Base-by-base conservation (phyloP, 1,139 yeast species). In the Blastobotrys capitulatus region DNA sequence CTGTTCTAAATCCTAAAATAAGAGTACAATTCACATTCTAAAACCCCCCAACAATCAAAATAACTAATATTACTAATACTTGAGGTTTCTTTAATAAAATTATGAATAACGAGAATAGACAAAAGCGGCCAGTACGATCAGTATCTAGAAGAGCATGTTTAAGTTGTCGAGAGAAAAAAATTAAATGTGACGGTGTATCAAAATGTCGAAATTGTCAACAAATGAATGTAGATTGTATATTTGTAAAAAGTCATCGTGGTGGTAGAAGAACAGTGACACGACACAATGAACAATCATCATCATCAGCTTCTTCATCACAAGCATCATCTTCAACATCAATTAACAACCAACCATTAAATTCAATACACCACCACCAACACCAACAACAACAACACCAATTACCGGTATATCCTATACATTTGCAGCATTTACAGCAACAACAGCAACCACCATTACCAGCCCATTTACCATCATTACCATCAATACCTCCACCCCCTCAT, bases 101-200 rank as follows among this genome's bases (percentile, higher is more conserved):
- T n/a, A 38, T 19, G 27, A 38, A 26, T 38, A n/a, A 20, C 26
- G 27, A 38, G 8, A 18, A 38, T 7, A 43, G 34, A 25, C 38
- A 16, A 13, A 35, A 35, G 18, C 49, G 49, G 22, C 49, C 57
- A n/a, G 70, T 68, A 48, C 63, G 77, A 31, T 62, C 71, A 2
- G 85, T 80, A 6, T 82, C 85, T 1, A 70, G 79, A 46, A 67
- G 82, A 41, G 85, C 86, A 0, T 80, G 86, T 60, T 66, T 80
- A 16, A 72, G 79, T 15, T 80, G 86, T 55, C 75, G 86, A 27
- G 83, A 79, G 54, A 79, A 79, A 67, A 80, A 80, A 58, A 73
- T 80, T 55, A 79, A 79, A 55, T 80, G 86, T 61, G 83, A 80
- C 55, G 85, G 85, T 7, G 64, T 65, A 36, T 64, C 63, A 38